Evolutionary conservation across 768 basidiomycete species (phyloP), one percentile per base, ranked within the genome.

Genomic region (Hericium rajendrae): DNA sequence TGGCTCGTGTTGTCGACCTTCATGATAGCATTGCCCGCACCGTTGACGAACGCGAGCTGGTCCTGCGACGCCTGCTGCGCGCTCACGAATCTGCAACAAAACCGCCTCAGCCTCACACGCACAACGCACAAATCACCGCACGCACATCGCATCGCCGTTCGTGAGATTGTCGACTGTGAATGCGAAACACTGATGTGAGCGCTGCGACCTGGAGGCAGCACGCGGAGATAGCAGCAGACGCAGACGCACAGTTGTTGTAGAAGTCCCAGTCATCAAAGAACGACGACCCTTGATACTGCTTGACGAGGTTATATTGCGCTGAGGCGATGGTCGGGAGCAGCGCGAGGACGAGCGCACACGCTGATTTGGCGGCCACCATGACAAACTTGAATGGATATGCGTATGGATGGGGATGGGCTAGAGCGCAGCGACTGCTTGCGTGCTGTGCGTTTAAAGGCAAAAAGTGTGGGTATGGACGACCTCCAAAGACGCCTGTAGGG

Each of bases 1-100:
- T 65, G 73, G 1, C 83, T 74, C 28, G 77, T 80, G 66, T 89
- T 88, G 71, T 90, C 88, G 12, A 90, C 86, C 64, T 78, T 80
- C 65, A 91, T 85, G 64, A 91, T 81, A 1, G 87, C 88, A 59
- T 85, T 85, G 13, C 83, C 84, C 3, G 86, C 84, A 16, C 72
- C 61, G 8, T 90, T 84, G 46, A 87, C 77, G 63, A 77, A 87
- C 1, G 84, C 78, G 38, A 88, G 79, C 57, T 78, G 69, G 39
- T 76, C 69, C 6, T 77, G 70, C 38, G 71, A 66, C 3, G 79
- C 84, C 13, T 71, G 70, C 51, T 65, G 59, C 11, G 67, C 67
- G 1, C 77, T 78, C 43, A 82, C 72, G 62, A 78, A 85, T 48
- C 81, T 82, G 57, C 41, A 16, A 51, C 11, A 32, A 32, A 6